Conservation (phyloP, 371 early-diverging fungal genomes). For the Syncephalastrum contaminatum region DNA sequence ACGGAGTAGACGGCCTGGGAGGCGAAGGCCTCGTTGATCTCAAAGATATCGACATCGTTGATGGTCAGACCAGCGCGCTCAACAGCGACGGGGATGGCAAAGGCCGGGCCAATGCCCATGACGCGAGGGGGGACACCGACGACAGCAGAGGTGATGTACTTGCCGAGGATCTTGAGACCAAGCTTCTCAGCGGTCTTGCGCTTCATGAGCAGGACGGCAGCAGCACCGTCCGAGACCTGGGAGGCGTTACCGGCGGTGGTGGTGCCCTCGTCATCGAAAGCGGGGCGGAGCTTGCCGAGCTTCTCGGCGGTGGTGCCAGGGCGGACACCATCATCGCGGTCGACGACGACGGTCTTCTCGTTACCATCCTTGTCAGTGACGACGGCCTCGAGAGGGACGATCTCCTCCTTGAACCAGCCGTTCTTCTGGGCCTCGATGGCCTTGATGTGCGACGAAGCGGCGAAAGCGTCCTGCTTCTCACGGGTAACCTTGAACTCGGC, state of each 20-base stretch:
- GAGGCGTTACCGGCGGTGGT: constrained; percentile 98
- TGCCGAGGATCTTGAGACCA: constrained; percentile 84
- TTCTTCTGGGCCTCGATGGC: constrained; percentile 88
- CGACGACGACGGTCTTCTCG: constrained; percentile 59
- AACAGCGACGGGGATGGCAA: constrained; percentile 90
- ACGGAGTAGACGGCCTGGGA: constrained; percentile 95
- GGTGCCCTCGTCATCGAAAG: constrained; percentile 82
- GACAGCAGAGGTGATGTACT: constrained; percentile 85
- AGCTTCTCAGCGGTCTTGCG: constrained; percentile 90
- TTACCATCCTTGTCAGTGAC: constrained; percentile 76
- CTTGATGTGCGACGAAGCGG: constrained; percentile 76
- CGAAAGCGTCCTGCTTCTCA: constrained; percentile 87
- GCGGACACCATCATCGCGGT: constrained; percentile 95
- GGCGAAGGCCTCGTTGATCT: constrained; percentile 98
- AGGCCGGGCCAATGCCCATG: constrained; percentile 96
- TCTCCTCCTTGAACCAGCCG: constrained; percentile 92
- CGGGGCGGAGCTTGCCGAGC: constrained; percentile 89
- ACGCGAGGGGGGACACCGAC: constrained; percentile 94
- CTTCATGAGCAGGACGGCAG: constrained; percentile 94
- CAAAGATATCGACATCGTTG: constrained; percentile 76
- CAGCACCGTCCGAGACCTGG: constrained; percentile 98
- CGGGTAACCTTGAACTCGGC: constrained; percentile 80
- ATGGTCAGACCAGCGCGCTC: constrained; percentile 79
- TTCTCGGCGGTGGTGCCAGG: constrained; percentile 73
- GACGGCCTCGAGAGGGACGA: constrained; percentile 83